A percentile compares a stretch with the other conserved stretches of the same genome.
Evolutionary conservation across 371 early-diverging fungal species (phyloP).

Genomic region (Parasitella parasitica): DNA sequence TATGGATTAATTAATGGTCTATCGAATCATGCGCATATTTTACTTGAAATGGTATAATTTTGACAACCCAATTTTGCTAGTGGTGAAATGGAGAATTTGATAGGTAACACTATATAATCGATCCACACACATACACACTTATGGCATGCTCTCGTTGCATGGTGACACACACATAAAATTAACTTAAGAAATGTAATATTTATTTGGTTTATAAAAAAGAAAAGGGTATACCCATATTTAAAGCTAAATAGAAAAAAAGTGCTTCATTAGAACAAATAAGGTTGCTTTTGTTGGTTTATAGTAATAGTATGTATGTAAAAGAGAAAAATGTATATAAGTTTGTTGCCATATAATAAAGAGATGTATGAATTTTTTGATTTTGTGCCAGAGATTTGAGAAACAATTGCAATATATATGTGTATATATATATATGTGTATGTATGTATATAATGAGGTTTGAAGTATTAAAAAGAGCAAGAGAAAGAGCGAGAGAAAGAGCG

Average conservation of each 20-base stretch:
- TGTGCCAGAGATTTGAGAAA: conserved; percentile 4
- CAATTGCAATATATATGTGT: conserved; percentile 2
- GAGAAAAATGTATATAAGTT: neutral
- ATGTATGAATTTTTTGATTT: neutral
- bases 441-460: neutral
- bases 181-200: neutral
- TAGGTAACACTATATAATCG: conserved; percentile 2
- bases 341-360: neutral
- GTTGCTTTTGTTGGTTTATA: neutral
- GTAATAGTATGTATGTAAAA: neutral
- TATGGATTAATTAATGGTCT: neutral
- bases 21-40: neutral
- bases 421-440: no score
- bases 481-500: no score
- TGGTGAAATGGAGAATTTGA: neutral
- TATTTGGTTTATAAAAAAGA: neutral
- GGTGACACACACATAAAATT: conserved; percentile 3
- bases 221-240: neutral
- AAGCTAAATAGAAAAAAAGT: neutral
- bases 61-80: neutral
- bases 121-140: neutral
- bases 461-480: no score
- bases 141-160: conserved; percentile 1
- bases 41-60: neutral
- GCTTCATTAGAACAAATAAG: neutral